Evolutionary conservation across 2,329 filamentous ascomycete genomes (phyloP).

Genomic region (Exophiala oligosperma): DNA sequence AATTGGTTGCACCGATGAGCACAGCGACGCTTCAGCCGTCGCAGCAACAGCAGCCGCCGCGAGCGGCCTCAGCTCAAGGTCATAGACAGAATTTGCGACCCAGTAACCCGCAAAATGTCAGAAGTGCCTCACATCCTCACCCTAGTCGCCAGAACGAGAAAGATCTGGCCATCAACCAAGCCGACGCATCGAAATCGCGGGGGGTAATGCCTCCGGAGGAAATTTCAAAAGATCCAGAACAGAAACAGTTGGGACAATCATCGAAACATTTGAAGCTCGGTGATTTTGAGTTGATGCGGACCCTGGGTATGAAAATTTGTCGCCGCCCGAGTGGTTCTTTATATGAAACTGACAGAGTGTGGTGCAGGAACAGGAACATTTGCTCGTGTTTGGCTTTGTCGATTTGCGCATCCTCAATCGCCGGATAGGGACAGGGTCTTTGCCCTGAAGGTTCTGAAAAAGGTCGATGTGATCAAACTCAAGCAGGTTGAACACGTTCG

Average conservation of each 20-base stretch:
- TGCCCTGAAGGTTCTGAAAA: slow-evolving; percentile 52
- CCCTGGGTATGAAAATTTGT: slow-evolving; percentile 40
- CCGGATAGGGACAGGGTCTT: slow-evolving; percentile 44
- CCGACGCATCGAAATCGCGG: slow-evolving; percentile 8
- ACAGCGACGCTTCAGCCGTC: slow-evolving; percentile 30
- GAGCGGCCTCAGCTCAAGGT: slow-evolving; percentile 30
- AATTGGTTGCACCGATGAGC: slow-evolving; percentile 29
- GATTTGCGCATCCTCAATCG: slow-evolving; percentile 39
- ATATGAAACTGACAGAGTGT: slow-evolving; percentile 8
- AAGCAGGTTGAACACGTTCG: slow-evolving; percentile 70
- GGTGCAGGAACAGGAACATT: slow-evolving; percentile 44
- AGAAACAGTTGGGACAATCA: slow-evolving; percentile 40
- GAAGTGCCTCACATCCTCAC: slow-evolving; percentile 30
- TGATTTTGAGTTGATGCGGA: slow-evolving; percentile 50
- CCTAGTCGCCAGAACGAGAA: slow-evolving; percentile 28
- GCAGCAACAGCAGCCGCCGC: slow-evolving; percentile 29
- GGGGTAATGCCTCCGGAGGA: slow-evolving; percentile 29
- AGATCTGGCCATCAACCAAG: slow-evolving; percentile 24
- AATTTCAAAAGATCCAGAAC: slow-evolving; percentile 39
- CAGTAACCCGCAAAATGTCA: slow-evolving; percentile 22
- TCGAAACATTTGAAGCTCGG: slow-evolving; percentile 39
- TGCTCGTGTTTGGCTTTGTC: slow-evolving; percentile 52
- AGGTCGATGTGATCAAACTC: slow-evolving; percentile 57
- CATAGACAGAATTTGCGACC: slow-evolving; percentile 27
- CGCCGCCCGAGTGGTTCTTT: not conserved